Conservation (phyloP, 2,329 filamentous ascomycete species). For the Alternaria sp. region DNA sequence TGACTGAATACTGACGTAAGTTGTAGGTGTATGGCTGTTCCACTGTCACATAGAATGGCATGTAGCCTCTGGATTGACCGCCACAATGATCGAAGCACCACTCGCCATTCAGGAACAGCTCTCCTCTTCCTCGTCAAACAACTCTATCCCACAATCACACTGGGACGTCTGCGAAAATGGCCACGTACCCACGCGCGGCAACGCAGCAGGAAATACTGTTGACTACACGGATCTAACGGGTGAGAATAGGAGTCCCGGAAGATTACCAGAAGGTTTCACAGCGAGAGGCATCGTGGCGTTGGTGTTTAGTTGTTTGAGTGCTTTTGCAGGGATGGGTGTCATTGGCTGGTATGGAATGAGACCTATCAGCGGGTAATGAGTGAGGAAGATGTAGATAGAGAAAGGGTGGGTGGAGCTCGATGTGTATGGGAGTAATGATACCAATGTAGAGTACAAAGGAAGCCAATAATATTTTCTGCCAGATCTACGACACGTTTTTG, state of each 20-base stretch:
- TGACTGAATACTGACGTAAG: background rate
- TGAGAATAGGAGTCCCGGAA: constrained; percentile 63
- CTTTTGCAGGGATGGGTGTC: constrained; percentile 71
- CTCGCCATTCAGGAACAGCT: constrained; percentile 65
- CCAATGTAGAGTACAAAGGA: background rate
- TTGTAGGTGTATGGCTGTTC: constrained; percentile 41
- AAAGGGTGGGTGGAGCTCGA: background rate
- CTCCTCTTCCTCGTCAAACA: background rate
- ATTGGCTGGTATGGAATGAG: constrained; percentile 72
- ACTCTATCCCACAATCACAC: constrained; percentile 67
- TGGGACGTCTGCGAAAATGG: constrained; percentile 65
- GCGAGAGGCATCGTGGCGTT: constrained; percentile 75
- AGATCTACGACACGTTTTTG: background rate
- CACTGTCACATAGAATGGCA: constrained; percentile 51
- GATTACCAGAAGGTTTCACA: constrained; percentile 74
- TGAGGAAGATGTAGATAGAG: background rate
- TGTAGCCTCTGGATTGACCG: constrained; percentile 58
- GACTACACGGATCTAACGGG: constrained; percentile 65
- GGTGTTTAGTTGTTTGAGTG: constrained; percentile 74
- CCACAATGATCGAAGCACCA: constrained; percentile 61
- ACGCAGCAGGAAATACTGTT: constrained; percentile 75
- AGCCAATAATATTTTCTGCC: background rate
- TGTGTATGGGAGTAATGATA: background rate
- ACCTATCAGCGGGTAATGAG: constrained; percentile 21
- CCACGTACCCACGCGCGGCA: constrained; percentile 66